phyloP scores from a whole-genome alignment of 768 basidiomycete genomes.

The Suillus sp. region DNA sequence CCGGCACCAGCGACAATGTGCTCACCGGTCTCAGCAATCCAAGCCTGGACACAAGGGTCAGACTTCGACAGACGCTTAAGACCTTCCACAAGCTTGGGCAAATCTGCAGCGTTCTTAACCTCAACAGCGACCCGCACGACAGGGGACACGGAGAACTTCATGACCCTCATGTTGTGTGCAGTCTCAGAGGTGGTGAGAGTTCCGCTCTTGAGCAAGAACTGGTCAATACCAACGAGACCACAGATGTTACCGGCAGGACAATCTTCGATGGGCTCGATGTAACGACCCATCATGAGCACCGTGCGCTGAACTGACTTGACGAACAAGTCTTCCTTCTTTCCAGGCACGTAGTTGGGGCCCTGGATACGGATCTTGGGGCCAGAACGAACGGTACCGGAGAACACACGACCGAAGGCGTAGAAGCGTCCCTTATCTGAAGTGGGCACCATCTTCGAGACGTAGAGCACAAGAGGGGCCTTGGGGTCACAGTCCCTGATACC shows the following conservation, averaged over 20 bases:
- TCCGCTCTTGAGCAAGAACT: conserved; percentile 99
- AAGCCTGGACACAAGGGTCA: conserved; percentile 98
- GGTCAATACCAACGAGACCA: conserved; percentile 99
- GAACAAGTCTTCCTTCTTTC: conserved; percentile 98
- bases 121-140: conserved; percentile 99
- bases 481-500: conserved; percentile 98
- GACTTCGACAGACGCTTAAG: conserved; percentile 99
- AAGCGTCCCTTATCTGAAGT: conserved; percentile 99
- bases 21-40: conserved; percentile 89
- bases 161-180: conserved; percentile 99
- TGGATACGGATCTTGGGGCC: conserved; percentile 99
- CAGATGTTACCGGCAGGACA: conserved; percentile 98
- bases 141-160: conserved; percentile 99
- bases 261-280: conserved; percentile 98
- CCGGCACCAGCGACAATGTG: conserved; percentile 99
- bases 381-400: conserved; percentile 95
- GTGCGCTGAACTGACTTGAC: conserved; percentile 98
- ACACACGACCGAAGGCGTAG: conserved; percentile 99
- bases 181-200: conserved; percentile 98
- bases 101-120: conserved; percentile 98
- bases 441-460: conserved; percentile 99
- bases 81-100: conserved; percentile 99
- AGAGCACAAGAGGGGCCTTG: conserved; percentile 93
- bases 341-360: conserved; percentile 97
- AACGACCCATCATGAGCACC: conserved; percentile 99